Evolutionary conservation across 164 flowering plant species (phyloP).

Genomic region (Umbilicus rupestris): DNA sequence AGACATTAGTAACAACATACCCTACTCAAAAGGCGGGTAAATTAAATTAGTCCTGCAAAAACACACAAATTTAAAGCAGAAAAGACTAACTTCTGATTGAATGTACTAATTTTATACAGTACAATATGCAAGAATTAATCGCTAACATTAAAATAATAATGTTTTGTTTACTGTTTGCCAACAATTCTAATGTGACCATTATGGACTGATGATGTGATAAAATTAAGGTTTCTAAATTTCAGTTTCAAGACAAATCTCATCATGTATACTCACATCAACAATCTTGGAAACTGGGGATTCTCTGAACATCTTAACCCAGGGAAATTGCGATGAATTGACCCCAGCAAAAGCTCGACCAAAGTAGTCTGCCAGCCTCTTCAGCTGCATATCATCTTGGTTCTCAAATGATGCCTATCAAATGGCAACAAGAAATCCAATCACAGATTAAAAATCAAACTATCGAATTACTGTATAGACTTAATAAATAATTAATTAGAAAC

Average conservation of each 20-base stretch:
- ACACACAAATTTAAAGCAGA: not conserved
- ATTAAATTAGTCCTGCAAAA: not conserved
- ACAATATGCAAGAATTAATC: too few relatives aligned
- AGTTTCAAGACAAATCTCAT: not conserved
- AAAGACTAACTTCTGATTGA: not conserved
- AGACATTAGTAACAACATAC: not conserved
- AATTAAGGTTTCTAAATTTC: not conserved
- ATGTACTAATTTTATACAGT: not conserved
- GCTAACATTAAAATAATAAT: too few relatives aligned
- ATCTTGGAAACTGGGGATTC: slow-evolving; percentile 49
- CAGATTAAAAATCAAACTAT: too few relatives aligned
- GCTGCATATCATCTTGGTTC: slow-evolving; percentile 39
- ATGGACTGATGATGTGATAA: not conserved
- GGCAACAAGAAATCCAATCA: not conserved
- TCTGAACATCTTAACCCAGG: slow-evolving; percentile 49
- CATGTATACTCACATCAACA: slow-evolving; percentile 38
- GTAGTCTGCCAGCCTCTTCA: slow-evolving; percentile 63
- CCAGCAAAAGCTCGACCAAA: slow-evolving; percentile 46
- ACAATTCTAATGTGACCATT: too few relatives aligned
- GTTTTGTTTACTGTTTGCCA: too few relatives aligned
- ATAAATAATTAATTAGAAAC: too few relatives aligned
- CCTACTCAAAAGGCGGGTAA: not conserved
- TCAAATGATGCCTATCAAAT: slow-evolving; percentile 36
- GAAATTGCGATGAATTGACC: slow-evolving; percentile 48
- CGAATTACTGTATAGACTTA: too few relatives aligned